Evolutionary conservation across 2,329 filamentous ascomycete species (phyloP).

Genomic region (Cercospora sesami): DNA sequence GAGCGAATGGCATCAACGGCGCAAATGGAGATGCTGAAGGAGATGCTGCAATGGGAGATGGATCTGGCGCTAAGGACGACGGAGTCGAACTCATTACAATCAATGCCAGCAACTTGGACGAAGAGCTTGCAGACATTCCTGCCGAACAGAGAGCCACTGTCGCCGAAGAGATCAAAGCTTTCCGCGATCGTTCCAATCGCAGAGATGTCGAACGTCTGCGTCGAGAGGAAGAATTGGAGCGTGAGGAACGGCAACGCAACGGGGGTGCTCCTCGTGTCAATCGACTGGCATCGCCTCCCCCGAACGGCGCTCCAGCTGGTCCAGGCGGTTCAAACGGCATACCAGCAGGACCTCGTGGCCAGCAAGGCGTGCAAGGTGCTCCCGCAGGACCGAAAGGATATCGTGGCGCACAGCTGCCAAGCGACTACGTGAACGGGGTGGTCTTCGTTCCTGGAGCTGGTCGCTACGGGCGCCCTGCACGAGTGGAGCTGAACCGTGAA

Average conservation of each 20-base stretch:
- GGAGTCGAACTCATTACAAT: slow-evolving; percentile 87
- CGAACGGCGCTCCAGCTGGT: slow-evolving; percentile 39
- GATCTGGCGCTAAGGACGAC: slow-evolving; percentile 52
- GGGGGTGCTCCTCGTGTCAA: slow-evolving; percentile 60
- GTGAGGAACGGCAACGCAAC: slow-evolving; percentile 74
- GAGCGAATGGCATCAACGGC: slow-evolving; percentile 31
- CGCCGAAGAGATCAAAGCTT: slow-evolving; percentile 88
- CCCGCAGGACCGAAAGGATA: slow-evolving; percentile 69
- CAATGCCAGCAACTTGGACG: slow-evolving; percentile 71
- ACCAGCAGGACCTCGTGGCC: slow-evolving; percentile 69
- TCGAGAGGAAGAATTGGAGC: slow-evolving; percentile 89
- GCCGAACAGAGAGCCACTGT: slow-evolving; percentile 95
- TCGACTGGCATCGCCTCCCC: slow-evolving; percentile 71
- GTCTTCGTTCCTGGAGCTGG: slow-evolving; percentile 74
- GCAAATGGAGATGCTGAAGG: slow-evolving; percentile 22
- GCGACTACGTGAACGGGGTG: slow-evolving; percentile 74
- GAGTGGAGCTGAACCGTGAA: slow-evolving; percentile 61
- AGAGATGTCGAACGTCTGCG: slow-evolving; percentile 84
- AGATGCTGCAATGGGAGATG: slow-evolving; percentile 28
- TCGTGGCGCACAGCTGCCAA: slow-evolving; percentile 61
- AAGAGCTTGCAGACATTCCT: slow-evolving; percentile 92
- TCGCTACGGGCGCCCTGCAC: slow-evolving; percentile 45
- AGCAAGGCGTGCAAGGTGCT: slow-evolving; percentile 66
- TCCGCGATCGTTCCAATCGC: slow-evolving; percentile 85
- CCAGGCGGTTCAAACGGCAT: slow-evolving; percentile 70